Percentiles rank a stretch among this genome's conserved stretches.
These are phyloP conservation scores for Endocarpon pusillum DNA, from an alignment of 495 filamentous ascomycete species.

Conservation along the genomic window DNA sequence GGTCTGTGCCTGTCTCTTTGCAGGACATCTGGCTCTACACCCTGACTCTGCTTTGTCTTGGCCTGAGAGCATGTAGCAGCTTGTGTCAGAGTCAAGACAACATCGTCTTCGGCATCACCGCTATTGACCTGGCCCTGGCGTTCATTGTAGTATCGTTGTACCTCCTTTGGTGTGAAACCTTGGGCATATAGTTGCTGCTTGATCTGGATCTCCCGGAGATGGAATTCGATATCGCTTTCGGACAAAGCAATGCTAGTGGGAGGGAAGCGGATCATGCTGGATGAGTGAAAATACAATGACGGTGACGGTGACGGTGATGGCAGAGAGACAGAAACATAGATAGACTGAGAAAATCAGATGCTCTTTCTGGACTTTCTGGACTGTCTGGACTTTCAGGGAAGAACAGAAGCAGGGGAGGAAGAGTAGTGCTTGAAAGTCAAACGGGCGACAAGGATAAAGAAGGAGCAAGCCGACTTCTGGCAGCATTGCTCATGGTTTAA, in stretches of 20 bases:
- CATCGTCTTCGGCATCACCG: too few species aligned
- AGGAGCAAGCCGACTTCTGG: background rate
- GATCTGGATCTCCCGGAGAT: constrained; percentile 7
- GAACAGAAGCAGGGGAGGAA: constrained; percentile 5
- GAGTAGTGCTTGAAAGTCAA: background rate
- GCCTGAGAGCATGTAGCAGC: too few species aligned
- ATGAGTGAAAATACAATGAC: too few species aligned
- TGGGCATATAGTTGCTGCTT: constrained; percentile 16
- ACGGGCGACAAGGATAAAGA: background rate
- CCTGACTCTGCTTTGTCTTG: background rate
- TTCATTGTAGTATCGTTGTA: background rate
- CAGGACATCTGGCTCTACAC: background rate
- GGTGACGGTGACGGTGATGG: background rate
- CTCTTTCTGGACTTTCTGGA: constrained; percentile 7
- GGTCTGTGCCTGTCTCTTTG: background rate
- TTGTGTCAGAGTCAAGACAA: too few species aligned
- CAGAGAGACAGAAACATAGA: constrained; percentile 2
- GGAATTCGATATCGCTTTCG: constrained; percentile 33
- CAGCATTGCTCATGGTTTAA: too few species aligned
- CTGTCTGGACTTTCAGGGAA: constrained; percentile 3
- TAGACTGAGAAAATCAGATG: constrained; percentile 10
- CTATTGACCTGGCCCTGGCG: constrained; percentile 4
- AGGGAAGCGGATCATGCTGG: constrained; percentile 35
- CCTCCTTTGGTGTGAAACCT: background rate
- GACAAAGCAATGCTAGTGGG: constrained; percentile 36